Conservation (phyloP, 306 rosid species). For the Cucumis hystrix region DNA sequence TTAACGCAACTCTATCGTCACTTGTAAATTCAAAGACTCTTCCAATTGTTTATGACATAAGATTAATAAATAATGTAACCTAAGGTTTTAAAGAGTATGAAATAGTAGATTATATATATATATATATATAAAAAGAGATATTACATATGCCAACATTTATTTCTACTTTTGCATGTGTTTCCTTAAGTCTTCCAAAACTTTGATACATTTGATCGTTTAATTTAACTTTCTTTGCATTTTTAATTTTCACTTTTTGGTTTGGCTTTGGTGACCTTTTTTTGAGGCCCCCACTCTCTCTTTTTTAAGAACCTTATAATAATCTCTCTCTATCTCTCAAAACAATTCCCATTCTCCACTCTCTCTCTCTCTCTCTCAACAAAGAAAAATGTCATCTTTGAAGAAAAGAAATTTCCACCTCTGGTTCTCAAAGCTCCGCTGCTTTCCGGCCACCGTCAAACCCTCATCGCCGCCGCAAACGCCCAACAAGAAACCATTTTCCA, state of each 20-base stretch:
- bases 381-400: slow-evolving; percentile 14
- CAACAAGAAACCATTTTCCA: slow-evolving; percentile 2
- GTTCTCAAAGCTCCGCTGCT: slow-evolving; percentile 55
- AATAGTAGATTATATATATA: too few species aligned
- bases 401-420: slow-evolving; percentile 50
- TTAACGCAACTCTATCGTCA: too few species aligned
- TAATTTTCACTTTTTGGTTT: too few species aligned
- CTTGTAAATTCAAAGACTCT: too few species aligned
- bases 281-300: background rate
- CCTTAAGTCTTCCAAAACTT: background rate
- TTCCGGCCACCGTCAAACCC: slow-evolving; percentile 18
- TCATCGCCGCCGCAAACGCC: slow-evolving; percentile 21
- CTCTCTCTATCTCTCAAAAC: background rate
- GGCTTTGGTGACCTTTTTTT: background rate
- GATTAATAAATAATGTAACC: too few species aligned
- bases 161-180: background rate
- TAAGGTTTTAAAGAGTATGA: too few species aligned
- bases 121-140: too few species aligned
- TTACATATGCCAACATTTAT: too few species aligned
- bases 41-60: too few species aligned
- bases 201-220: too few species aligned
- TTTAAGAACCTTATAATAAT: background rate
- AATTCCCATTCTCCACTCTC: background rate
- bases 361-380: background rate
- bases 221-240: too few species aligned